phyloP scores from a whole-genome alignment of 2,329 filamentous ascomycete genomes.

The Penicillium sp. region DNA sequence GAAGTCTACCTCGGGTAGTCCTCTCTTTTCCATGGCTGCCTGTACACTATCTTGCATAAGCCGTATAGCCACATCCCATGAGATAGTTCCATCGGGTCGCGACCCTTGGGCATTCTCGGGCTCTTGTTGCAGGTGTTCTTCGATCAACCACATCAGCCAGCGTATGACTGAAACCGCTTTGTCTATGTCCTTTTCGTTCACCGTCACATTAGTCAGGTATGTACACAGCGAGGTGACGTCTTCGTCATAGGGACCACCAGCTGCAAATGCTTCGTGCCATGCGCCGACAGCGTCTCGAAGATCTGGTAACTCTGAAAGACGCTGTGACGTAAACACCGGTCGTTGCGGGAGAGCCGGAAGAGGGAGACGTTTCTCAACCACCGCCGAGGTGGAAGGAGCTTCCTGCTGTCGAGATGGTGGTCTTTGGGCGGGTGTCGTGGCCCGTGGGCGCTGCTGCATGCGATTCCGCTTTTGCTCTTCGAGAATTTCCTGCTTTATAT shows the following conservation, averaged over 20 bases:
- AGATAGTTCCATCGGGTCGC: slow-evolving; percentile 17
- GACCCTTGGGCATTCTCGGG: slow-evolving; percentile 39
- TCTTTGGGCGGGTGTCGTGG: slow-evolving; percentile 43
- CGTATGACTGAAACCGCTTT: slow-evolving; percentile 71
- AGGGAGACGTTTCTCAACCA: slow-evolving; percentile 26
- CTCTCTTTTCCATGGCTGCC: slow-evolving; percentile 45
- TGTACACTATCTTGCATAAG: slow-evolving; percentile 46
- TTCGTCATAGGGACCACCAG: slow-evolving; percentile 74
- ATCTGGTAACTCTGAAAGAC: slow-evolving; percentile 59
- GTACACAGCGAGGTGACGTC: slow-evolving; percentile 74
- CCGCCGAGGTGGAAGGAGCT: slow-evolving; percentile 15
- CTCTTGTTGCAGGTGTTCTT: slow-evolving; percentile 37
- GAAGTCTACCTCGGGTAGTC: slow-evolving; percentile 49
- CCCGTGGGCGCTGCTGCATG: slow-evolving; percentile 58
- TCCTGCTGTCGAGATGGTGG: slow-evolving; percentile 17
- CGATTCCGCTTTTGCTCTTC: slow-evolving; percentile 67
- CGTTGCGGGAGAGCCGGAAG: slow-evolving; percentile 53
- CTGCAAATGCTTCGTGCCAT: slow-evolving; percentile 73
- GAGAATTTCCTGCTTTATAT: slow-evolving; percentile 75
- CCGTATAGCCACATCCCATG: slow-evolving; percentile 41
- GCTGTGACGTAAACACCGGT: slow-evolving; percentile 64
- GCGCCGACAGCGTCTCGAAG: slow-evolving; percentile 71
- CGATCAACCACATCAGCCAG: slow-evolving; percentile 58
- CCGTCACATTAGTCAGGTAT: slow-evolving; percentile 72
- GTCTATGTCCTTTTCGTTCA: slow-evolving; percentile 73